Conservation (phyloP, 805 yeast species). For the Lachancea cidri region DNA sequence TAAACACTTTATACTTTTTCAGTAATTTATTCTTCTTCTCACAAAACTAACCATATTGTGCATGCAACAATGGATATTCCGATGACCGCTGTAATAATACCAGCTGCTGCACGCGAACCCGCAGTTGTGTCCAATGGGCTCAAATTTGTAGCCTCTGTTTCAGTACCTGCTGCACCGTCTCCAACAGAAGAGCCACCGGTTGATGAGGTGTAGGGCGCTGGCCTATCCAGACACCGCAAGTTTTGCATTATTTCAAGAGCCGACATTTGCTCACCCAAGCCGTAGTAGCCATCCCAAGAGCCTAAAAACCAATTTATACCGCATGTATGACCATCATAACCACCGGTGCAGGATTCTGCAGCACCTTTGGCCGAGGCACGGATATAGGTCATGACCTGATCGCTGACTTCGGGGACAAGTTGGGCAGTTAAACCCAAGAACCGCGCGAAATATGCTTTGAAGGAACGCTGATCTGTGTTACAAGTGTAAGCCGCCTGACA, state of each 20-base stretch:
- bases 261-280: constrained; percentile 87
- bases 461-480: constrained; percentile 85
- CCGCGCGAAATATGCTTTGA: constrained; percentile 77
- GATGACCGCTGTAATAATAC: constrained; percentile 55
- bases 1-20: not conserved
- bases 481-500: constrained; percentile 70
- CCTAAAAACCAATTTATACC: constrained; percentile 70
- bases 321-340: constrained; percentile 82
- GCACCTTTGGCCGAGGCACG: constrained; percentile 62
- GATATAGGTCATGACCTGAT: constrained; percentile 32
- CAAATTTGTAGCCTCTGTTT: constrained; percentile 33
- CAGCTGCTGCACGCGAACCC: constrained; percentile 63
- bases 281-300: constrained; percentile 70
- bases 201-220: constrained; percentile 56
- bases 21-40: not conserved
- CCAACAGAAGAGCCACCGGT: constrained; percentile 72
- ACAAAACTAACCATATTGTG: constrained; percentile 42
- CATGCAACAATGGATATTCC: constrained; percentile 42
- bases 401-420: constrained; percentile 52
- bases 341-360: constrained; percentile 81
- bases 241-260: constrained; percentile 65
- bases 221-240: constrained; percentile 32
- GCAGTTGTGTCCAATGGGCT: constrained; percentile 39
- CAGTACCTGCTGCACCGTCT: constrained; percentile 63
- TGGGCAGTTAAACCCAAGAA: constrained; percentile 70